Evolutionary conservation across 352 stramenopile genomes (phyloP), one percentile per base, ranked within the genome.

Genomic region (Phytophthora gonapodyides): DNA sequence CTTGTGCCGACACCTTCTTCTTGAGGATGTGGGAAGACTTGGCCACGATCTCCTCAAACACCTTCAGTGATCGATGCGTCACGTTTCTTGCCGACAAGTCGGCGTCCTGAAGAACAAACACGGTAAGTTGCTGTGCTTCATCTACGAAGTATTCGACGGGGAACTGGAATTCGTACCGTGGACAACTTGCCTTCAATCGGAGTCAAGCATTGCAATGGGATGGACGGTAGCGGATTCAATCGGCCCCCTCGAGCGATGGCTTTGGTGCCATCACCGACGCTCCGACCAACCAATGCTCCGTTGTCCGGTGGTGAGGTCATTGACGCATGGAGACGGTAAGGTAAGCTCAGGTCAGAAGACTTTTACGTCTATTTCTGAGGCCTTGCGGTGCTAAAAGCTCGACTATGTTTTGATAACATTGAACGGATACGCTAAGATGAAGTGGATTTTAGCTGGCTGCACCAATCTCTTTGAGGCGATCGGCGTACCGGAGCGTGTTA

Each of bases 401-500:
- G n/a, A n/a, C n/a, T n/a, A n/a, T n/a, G n/a, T n/a, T n/a, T n/a
- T n/a, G n/a, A n/a, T 27, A 27, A 27, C 21, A 27, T 77, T 58
- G 41, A 77, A 68, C 66, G 38, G 79, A 56, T 44, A 75, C 27
- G 27, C 57, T 35, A 69, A 60, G 16, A 38, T 35, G 1, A 27
- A 19, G 12, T n/a, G 3, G 38, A 33, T 5, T 36, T 34, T 58
- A 73, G 45, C 31, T 57, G 9, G 43, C 34, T 17, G 45, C 50
- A 10, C 79, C 76, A 37, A 88, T 88, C 44, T 98, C 93, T 67
- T 99, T 99, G 33, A 98, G 88, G 11, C 93, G 82, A 70, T 99
- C 93, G 6, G 96, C 97, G 64, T 99, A 99, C 19, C 96, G 76
- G 9, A 99, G 76, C 5, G 97, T 99, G 69, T 99, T 99, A 56